Percentiles rank a stretch among this genome's conserved stretches.
These are phyloP conservation scores for Pyricularia sp. DNA, from an alignment of 2,329 filamentous ascomycete genomes.

Conservation along the genomic window DNA sequence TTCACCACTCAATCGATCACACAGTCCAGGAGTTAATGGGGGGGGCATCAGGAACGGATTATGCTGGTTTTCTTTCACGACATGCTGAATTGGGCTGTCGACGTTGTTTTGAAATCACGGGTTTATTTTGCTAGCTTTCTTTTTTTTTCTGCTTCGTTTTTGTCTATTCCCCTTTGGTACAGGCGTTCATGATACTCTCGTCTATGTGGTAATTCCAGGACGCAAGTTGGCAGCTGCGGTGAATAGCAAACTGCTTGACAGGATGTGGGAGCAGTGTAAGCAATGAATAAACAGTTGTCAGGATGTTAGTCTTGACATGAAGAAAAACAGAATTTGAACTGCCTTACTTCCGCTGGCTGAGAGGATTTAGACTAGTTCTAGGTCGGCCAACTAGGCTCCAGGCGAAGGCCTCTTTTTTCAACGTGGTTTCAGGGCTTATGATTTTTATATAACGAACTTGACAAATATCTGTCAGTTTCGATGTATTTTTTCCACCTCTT, in stretches of 20 bases:
- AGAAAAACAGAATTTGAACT: not conserved
- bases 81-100: not conserved
- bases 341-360: no score
- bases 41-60: not conserved
- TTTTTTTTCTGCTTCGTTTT: not conserved
- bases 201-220: not conserved
- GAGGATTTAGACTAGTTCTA: no score
- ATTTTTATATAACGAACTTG: not conserved
- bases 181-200: not conserved
- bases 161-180: not conserved
- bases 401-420: not conserved
- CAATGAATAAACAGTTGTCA: not conserved
- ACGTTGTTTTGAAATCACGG: not conserved
- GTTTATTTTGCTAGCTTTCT: not conserved
- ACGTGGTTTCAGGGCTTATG: not conserved
- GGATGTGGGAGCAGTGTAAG: not conserved
- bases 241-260: not conserved
- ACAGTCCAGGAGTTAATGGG: not conserved
- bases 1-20: not conserved
- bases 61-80: not conserved
- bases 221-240: not conserved
- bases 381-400: not conserved
- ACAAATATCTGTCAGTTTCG: not conserved
- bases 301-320: not conserved
- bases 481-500: not conserved